A percentile compares a stretch with the other conserved stretches of the same genome.
These are phyloP conservation scores for Wickerhamomyces xylosicus DNA, from an alignment of 805 yeast species.

Conservation along the genomic window DNA sequence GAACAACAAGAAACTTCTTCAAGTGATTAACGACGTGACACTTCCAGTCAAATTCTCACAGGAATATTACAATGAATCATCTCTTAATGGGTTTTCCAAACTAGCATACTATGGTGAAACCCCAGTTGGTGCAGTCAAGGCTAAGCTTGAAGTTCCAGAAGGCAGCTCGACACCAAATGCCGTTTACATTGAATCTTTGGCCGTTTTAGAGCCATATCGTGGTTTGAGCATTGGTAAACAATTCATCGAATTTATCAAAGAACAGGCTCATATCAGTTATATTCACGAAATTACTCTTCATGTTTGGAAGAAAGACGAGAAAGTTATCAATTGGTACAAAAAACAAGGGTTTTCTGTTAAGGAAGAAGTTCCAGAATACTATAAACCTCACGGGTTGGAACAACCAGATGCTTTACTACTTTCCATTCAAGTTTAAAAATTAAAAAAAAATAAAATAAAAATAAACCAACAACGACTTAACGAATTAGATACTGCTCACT, in stretches of 20 bases:
- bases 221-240: constrained; percentile 49
- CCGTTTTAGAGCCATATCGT: constrained; percentile 58
- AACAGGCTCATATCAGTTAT: constrained; percentile 42
- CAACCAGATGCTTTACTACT: constrained; percentile 39
- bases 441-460: too few species aligned
- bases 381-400: constrained; percentile 32
- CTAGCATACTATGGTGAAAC: constrained; percentile 60
- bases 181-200: constrained; percentile 56
- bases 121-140: constrained; percentile 72
- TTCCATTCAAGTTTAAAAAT: constrained; percentile 22
- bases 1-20: constrained; percentile 50
- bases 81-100: constrained; percentile 41
- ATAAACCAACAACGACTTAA: too few species aligned
- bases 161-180: constrained; percentile 39
- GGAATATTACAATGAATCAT: constrained; percentile 39
- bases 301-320: constrained; percentile 34
- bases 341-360: constrained; percentile 36
- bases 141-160: constrained; percentile 35
- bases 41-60: constrained; percentile 45
- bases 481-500: too few species aligned
- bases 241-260: constrained; percentile 46
- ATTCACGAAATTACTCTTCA: constrained; percentile 44
- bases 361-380: constrained; percentile 32
- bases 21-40: constrained; percentile 40
- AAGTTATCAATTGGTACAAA: constrained; percentile 40